phyloP scores from a whole-genome alignment of 345 rosid genomes.

The Gossypium arboreum region DNA sequence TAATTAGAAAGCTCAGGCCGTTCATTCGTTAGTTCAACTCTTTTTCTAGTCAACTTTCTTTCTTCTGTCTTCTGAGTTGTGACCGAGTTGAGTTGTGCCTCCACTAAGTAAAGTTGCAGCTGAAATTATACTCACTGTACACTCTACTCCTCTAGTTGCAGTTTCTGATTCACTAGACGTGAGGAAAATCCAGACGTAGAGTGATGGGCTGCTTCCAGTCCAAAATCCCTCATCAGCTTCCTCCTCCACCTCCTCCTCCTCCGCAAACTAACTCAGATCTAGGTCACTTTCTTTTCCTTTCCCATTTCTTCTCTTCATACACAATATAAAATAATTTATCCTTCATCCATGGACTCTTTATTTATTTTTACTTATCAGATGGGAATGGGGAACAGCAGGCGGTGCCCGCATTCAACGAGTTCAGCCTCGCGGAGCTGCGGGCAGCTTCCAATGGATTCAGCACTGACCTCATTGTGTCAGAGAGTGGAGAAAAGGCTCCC shows the following conservation, averaged over 20 bases:
- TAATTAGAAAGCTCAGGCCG: too few species aligned
- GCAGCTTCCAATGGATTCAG: conserved; percentile 83
- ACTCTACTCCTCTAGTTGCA: not conserved
- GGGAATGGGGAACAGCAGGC: conserved; percentile 43
- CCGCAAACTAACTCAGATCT: conserved; percentile 55
- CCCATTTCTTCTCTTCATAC: not conserved
- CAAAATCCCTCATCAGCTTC: conserved; percentile 71
- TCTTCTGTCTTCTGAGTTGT: not conserved
- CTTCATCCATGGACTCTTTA: not conserved
- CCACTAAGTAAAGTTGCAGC: not conserved
- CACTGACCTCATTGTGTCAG: conserved; percentile 71
- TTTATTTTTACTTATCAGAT: conserved; percentile 15
- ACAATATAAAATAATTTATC: not conserved
- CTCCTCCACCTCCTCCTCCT: conserved; percentile 43
- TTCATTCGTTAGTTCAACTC: not conserved
- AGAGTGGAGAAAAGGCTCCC: conserved; percentile 97
- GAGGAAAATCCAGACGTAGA: not conserved
- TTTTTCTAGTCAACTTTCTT: not conserved
- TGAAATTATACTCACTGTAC: not conserved
- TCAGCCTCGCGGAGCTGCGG: conserved; percentile 59
- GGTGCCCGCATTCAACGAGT: conserved; percentile 65
- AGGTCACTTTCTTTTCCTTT: conserved; percentile 29
- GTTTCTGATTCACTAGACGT: not conserved
- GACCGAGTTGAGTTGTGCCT: not conserved
- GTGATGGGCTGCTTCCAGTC: conserved; percentile 94